Conservation (phyloP, 2,329 filamentous ascomycete genomes). For the Venturia carpophila region DNA sequence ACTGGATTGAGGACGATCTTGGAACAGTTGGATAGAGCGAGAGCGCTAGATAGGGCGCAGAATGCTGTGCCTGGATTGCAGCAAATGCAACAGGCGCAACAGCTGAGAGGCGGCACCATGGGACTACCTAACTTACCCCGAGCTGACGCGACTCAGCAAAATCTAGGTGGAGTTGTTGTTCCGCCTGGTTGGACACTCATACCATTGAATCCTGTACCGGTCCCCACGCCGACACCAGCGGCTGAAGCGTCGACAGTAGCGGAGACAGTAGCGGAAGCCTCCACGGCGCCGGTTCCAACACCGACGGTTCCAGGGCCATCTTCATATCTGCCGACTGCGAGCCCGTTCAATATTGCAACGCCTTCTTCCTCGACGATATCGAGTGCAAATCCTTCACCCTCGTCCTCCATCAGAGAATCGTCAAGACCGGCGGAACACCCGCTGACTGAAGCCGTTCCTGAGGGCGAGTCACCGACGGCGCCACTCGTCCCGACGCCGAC, state of each 20-base stretch:
- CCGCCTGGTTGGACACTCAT: conserved; percentile 14
- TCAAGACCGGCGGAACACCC: background rate
- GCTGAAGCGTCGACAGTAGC: conserved; percentile 6
- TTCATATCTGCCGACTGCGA: background rate
- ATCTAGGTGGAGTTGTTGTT: conserved; percentile 2
- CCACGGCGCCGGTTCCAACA: background rate
- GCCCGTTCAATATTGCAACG: background rate
- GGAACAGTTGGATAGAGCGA: conserved; percentile 11
- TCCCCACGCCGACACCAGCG: background rate
- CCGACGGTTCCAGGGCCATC: background rate
- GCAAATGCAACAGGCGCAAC: background rate
- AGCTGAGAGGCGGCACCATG: background rate
- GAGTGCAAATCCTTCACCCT: background rate
- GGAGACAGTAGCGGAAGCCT: background rate
- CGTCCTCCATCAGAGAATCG: background rate
- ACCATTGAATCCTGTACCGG: conserved; percentile 10
- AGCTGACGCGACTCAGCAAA: background rate
- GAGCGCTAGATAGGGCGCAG: conserved; percentile 1
- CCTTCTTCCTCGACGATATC: background rate
- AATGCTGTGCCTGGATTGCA: background rate
- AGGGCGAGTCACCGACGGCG: background rate
- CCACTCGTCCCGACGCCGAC: background rate
- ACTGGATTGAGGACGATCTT: background rate
- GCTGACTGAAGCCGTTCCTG: background rate
- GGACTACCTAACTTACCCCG: background rate